A percentile compares a stretch with the other conserved stretches of the same genome.
Conservation (phyloP, 1,284 basidiomycete species). For the Microbotryum intermedium region DNA sequence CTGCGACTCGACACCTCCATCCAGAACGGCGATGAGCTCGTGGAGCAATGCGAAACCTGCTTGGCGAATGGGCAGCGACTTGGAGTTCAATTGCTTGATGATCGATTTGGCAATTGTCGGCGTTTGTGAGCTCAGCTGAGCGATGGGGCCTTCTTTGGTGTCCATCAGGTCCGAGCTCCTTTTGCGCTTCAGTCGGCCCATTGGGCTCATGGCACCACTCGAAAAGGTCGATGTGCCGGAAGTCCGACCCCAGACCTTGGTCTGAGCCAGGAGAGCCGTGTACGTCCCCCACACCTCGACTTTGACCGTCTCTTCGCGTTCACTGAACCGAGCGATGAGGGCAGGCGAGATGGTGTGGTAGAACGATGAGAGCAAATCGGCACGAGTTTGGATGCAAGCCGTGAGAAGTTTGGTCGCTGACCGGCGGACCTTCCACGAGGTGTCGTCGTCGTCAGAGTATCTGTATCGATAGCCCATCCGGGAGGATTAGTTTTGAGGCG, state of each 20-base stretch:
- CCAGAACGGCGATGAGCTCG: slow-evolving; percentile 66
- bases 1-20: slow-evolving; percentile 70
- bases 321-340: slow-evolving; percentile 80
- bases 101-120: slow-evolving; percentile 70
- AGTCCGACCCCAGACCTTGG: slow-evolving; percentile 13
- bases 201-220: too few relatives aligned
- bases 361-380: slow-evolving; percentile 68
- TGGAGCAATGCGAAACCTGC: slow-evolving; percentile 73
- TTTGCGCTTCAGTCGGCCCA: slow-evolving; percentile 38
- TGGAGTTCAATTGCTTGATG: slow-evolving; percentile 70
- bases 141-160: slow-evolving; percentile 27
- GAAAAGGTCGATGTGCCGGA: too few relatives aligned
- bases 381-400: slow-evolving; percentile 75
- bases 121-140: slow-evolving; percentile 61
- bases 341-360: slow-evolving; percentile 78
- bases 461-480: slow-evolving; percentile 40
- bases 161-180: slow-evolving; percentile 28
- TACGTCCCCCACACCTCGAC: slow-evolving; percentile 88
- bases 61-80: slow-evolving; percentile 74
- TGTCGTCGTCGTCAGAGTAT: slow-evolving; percentile 96
- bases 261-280: slow-evolving; percentile 39
- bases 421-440: slow-evolving; percentile 95
- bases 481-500: slow-evolving; percentile 3
- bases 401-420: slow-evolving; percentile 82
- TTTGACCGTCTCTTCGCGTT: slow-evolving; percentile 93